phyloP scores from a whole-genome alignment of 176 grass and related monocot species.

The Coix lacrymajobi region DNA sequence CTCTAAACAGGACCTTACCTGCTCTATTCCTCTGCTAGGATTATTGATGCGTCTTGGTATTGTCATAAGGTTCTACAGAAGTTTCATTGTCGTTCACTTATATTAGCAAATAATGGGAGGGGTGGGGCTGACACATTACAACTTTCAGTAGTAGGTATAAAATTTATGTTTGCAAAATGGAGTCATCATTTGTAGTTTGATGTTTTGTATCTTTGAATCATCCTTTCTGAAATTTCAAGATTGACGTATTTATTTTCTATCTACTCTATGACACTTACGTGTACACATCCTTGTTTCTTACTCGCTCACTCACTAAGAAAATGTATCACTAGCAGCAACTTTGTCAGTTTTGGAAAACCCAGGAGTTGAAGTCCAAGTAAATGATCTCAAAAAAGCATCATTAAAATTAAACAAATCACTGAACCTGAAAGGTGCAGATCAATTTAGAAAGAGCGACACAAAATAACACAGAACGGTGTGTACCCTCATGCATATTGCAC shows the following conservation, averaged over 20 bases:
- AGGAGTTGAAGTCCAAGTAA: slow-evolving; percentile 36
- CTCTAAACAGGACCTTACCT: neutral
- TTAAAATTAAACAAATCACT: slow-evolving; percentile 55
- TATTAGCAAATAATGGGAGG: neutral
- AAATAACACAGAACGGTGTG: slow-evolving; percentile 62
- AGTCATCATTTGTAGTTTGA: neutral
- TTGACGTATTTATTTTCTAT: neutral
- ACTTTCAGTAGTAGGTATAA: neutral
- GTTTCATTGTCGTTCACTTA: neutral
- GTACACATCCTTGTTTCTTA: neutral
- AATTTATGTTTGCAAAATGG: neutral
- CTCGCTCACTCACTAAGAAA: neutral
- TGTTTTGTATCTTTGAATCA: neutral
- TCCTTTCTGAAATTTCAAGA: neutral
- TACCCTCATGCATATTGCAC: neutral
- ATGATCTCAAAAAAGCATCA: slow-evolving; percentile 49
- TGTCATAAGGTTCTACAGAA: neutral
- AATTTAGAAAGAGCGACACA: slow-evolving; percentile 54
- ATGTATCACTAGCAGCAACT: slow-evolving; percentile 25
- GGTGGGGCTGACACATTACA: neutral
- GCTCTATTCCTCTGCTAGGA: neutral
- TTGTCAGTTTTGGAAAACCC: slow-evolving; percentile 48
- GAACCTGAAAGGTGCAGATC: slow-evolving; percentile 52
- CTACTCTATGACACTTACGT: neutral
- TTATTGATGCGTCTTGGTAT: neutral